These are phyloP conservation scores for Gomphus bonarii DNA, from an alignment of 1,284 basidiomycete species.

Conservation along the genomic window DNA sequence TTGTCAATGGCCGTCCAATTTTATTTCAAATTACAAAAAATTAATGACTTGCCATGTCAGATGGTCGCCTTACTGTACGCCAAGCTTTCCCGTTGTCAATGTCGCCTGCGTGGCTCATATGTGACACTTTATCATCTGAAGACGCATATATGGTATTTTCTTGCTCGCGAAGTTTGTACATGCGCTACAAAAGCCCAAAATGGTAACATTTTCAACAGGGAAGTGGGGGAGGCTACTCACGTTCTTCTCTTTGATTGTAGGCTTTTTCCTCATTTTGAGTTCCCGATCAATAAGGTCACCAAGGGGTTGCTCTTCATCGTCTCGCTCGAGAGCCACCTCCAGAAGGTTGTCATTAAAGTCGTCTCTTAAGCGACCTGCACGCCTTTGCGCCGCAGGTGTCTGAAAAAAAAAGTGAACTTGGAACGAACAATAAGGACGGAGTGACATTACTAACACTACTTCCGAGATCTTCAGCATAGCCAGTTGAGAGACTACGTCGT, in stretches of 20 bases:
- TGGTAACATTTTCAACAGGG: not conserved
- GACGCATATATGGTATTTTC: constrained; percentile 74
- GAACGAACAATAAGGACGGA: not conserved
- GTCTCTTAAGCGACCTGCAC: constrained; percentile 12
- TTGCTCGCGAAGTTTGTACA: constrained; percentile 60
- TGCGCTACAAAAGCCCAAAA: constrained; percentile 23
- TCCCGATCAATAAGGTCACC: constrained; percentile 61
- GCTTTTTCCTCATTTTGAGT: constrained; percentile 33
- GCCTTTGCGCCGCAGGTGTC: constrained; percentile 12
- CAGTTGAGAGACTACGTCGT: constrained; percentile 63
- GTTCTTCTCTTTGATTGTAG: constrained; percentile 38
- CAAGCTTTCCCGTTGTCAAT: constrained; percentile 78
- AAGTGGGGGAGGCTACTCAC: constrained; percentile 26
- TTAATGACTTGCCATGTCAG: constrained; percentile 69
- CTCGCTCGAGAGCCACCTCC: constrained; percentile 29
- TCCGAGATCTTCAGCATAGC: constrained; percentile 43
- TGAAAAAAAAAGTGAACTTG: not conserved
- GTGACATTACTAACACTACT: constrained; percentile 16
- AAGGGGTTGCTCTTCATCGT: constrained; percentile 37
- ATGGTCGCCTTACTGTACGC: constrained; percentile 79
- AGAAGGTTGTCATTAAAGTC: constrained; percentile 26
- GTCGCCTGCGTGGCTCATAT: constrained; percentile 65
- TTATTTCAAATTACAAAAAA: not conserved
- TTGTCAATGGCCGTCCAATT: not conserved
- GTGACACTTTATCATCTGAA: constrained; percentile 59